Conservation (phyloP, 164 flowering plant species). For the Tetracentron sinense region DNA sequence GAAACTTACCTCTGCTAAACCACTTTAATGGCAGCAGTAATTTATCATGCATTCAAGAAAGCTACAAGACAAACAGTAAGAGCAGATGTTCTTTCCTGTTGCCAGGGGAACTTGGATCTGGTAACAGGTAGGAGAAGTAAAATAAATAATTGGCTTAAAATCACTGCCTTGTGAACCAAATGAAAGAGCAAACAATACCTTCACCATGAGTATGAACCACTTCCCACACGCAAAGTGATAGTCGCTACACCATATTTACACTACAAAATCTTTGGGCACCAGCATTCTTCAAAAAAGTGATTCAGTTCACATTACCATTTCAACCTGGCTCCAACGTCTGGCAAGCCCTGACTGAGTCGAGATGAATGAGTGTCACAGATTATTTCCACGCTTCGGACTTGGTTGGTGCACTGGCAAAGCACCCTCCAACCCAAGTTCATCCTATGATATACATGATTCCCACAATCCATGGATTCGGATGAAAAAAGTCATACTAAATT, state of each 20-base stretch:
- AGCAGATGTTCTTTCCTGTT: no score
- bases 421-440: no score
- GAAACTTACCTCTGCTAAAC: no score
- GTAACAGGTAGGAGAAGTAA: not conserved
- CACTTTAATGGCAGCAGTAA: no score
- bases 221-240: no score
- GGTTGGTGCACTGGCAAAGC: no score
- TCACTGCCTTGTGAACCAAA: not conserved
- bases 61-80: no score
- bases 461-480: conserved; percentile 25
- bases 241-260: no score
- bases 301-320: not conserved
- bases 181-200: not conserved
- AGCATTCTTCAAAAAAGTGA: not conserved
- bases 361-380: not conserved
- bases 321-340: not conserved
- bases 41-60: no score
- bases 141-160: not conserved
- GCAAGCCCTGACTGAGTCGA: not conserved
- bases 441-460: no score
- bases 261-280: not conserved
- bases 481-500: no score
- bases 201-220: not conserved
- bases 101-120: not conserved
- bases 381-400: no score